Evolutionary conservation across 2,329 filamentous ascomycete species (phyloP).

Genomic region (Fusarium brevicatenulatum): DNA sequence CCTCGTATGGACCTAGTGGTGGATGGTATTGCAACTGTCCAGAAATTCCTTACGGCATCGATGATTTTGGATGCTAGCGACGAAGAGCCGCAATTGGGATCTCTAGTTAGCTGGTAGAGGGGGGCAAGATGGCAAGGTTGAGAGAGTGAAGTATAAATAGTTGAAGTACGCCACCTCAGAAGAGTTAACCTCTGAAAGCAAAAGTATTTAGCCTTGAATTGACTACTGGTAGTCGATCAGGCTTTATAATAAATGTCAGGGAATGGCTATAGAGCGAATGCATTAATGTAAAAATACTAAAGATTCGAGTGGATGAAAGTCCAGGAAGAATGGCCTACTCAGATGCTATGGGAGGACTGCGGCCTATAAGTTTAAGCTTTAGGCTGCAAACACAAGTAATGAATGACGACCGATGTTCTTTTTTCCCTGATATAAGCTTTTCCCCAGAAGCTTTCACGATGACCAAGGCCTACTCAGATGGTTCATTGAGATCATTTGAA

Average conservation of each 20-base stretch:
- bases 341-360: neutral
- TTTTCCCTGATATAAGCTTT: no score
- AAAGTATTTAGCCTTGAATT: no score
- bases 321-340: neutral
- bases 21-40: no score
- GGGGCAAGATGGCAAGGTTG: neutral
- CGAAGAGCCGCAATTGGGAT: neutral
- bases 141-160: no score
- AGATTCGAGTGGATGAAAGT: neutral
- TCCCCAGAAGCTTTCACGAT: no score
- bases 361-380: no score
- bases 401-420: no score
- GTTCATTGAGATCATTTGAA: rapidly evolving
- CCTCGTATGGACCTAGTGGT: rapidly evolving
- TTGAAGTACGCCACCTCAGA: neutral
- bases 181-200: neutral
- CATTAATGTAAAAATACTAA: rapidly evolving
- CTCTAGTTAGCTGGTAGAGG: neutral
- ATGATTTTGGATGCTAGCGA: neutral
- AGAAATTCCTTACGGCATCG: rapidly evolving
- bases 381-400: no score
- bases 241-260: rapidly evolving
- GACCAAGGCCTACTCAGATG: neutral
- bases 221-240: neutral
- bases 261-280: no score